Conservation (phyloP, 1,284 basidiomycete genomes). For the Ceratobasidium sp. region DNA sequence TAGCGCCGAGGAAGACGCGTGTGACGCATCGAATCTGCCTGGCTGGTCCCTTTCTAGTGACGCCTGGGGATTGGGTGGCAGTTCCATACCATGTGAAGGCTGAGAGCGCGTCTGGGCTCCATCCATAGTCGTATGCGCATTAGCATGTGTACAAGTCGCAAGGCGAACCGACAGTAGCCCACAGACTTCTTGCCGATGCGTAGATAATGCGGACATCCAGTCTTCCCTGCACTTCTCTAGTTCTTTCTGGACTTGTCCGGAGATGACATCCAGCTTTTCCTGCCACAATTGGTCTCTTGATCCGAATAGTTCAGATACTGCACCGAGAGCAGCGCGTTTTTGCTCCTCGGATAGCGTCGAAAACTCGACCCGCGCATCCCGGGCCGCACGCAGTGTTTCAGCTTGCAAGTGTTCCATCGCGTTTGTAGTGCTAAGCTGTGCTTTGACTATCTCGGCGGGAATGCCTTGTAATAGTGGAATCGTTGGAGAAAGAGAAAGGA, state of each 20-base stretch:
- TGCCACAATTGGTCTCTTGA: neutral
- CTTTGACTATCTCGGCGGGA: slow-evolving; percentile 27
- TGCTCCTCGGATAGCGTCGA: slow-evolving; percentile 18
- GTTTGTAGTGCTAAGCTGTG: neutral
- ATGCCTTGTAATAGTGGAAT: slow-evolving; percentile 15
- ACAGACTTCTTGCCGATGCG: slow-evolving; percentile 34
- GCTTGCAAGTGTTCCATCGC: neutral
- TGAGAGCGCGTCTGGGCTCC: too few relatives aligned
- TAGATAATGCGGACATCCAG: slow-evolving; percentile 9
- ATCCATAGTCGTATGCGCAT: neutral
- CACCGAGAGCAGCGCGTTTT: neutral
- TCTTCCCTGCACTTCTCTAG: slow-evolving; percentile 18
- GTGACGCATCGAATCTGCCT: neutral
- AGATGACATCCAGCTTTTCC: neutral
- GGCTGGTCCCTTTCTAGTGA: neutral
- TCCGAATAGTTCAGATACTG: neutral
- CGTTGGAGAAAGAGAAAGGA: slow-evolving; percentile 20
- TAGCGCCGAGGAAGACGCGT: neutral
- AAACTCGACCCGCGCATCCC: slow-evolving; percentile 1
- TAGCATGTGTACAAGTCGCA: neutral
- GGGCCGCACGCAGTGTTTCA: neutral
- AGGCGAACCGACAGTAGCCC: slow-evolving; percentile 8
- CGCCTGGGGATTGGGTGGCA: neutral
- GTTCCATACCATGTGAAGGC: neutral
- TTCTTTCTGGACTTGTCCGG: neutral